These are phyloP conservation scores for Penicillium simplicissimum DNA, from an alignment of 495 filamentous ascomycete genomes.

Conservation along the genomic window DNA sequence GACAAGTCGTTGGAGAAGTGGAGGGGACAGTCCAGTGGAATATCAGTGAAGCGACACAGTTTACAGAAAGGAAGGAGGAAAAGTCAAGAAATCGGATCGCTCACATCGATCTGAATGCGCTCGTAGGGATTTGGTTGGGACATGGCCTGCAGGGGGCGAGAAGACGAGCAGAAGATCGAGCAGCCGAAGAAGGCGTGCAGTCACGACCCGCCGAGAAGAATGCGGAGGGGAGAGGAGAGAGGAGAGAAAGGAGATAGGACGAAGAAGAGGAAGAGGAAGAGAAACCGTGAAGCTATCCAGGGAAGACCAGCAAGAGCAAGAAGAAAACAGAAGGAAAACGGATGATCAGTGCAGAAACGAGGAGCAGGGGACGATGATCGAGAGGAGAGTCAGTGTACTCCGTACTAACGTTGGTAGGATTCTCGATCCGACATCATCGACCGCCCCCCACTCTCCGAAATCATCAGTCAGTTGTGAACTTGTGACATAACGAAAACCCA, in stretches of 20 bases:
- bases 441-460: too few species aligned
- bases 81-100: neutral
- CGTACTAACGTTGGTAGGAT: too few species aligned
- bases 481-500: too few species aligned
- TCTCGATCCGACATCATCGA: too few species aligned
- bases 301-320: neutral
- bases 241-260: neutral
- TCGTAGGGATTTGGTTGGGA: slow-evolving; percentile 37
- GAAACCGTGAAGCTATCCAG: slow-evolving; percentile 21
- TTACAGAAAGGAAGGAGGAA: neutral
- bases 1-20: too few species aligned
- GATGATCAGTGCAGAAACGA: neutral
- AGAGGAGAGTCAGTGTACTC: neutral
- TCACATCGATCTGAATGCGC: slow-evolving; percentile 45
- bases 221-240: neutral
- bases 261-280: neutral
- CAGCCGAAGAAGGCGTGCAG: neutral
- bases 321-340: too few species aligned
- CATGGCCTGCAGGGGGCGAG: slow-evolving; percentile 24
- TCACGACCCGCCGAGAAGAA: neutral
- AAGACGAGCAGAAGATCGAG: slow-evolving; percentile 3
- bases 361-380: neutral
- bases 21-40: too few species aligned
- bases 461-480: too few species aligned
- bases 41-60: too few species aligned